Percentiles rank a stretch among this genome's conserved stretches.
Conservation (phyloP, 306 rosid species). For the Cicer judaicum region DNA sequence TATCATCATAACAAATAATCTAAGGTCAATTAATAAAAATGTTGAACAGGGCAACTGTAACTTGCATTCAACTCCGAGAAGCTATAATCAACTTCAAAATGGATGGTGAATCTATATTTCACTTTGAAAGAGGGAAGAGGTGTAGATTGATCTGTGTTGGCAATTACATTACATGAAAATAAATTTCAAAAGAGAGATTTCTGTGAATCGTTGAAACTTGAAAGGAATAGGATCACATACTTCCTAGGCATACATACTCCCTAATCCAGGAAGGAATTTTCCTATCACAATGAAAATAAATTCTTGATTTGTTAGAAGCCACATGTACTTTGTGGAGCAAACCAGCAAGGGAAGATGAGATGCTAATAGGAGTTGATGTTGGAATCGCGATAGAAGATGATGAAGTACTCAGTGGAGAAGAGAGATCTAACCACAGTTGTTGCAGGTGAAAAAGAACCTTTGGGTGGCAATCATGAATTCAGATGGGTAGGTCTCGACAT, state of each 20-base stretch:
- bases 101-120: background rate
- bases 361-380: background rate
- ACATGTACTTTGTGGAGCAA: background rate
- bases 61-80: background rate
- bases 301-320: background rate
- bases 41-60: conserved; percentile 1
- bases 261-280: background rate
- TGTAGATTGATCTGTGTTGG: background rate
- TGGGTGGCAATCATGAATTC: background rate
- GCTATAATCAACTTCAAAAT: background rate
- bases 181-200: background rate
- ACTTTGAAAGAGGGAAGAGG: background rate
- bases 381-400: background rate
- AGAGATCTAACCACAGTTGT: background rate
- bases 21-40: background rate
- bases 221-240: conserved; percentile 4
- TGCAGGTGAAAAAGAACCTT: background rate
- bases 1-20: conserved; percentile 24
- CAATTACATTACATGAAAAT: background rate
- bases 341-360: background rate
- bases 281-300: background rate
- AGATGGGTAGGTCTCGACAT: background rate
- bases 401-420: background rate
- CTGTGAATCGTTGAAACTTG: background rate
- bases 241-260: background rate